These are phyloP conservation scores for Solanum infundibuliforme DNA, from an alignment of 257 asterid species.

Conservation along the genomic window DNA sequence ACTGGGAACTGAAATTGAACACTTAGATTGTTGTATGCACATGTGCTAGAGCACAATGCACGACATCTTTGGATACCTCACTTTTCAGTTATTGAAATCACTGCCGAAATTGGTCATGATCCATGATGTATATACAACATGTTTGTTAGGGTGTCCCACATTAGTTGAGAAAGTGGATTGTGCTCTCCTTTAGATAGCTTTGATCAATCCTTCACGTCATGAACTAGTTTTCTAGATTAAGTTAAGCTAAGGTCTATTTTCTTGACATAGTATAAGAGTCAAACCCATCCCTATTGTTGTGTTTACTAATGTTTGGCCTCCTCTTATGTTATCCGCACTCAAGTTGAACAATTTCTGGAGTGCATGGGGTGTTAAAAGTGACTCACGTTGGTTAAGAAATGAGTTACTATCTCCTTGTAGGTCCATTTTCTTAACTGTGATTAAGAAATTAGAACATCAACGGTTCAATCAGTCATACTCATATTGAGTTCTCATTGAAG, in stretches of 20 bases:
- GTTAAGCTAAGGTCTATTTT: neutral
- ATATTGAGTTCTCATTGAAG: neutral
- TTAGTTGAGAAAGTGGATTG: neutral
- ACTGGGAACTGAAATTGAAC: neutral
- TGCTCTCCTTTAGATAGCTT: neutral
- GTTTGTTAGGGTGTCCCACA: neutral
- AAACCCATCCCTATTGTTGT: neutral
- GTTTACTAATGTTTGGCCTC: neutral
- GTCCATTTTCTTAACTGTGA: neutral
- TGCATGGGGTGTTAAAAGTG: neutral
- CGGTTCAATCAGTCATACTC: neutral
- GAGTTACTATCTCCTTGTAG: neutral
- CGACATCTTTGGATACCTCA: neutral
- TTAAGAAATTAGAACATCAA: neutral
- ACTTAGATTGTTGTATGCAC: neutral
- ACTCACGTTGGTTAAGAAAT: neutral
- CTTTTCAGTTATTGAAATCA: neutral
- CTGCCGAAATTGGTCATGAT: neutral
- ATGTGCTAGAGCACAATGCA: neutral
- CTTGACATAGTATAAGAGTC: neutral
- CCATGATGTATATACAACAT: neutral
- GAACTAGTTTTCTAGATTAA: neutral
- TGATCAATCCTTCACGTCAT: neutral
- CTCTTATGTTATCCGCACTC: neutral
- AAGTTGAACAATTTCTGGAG: neutral